These are phyloP conservation scores for Aspergillus biplanus DNA, from an alignment of 495 filamentous ascomycete species.

Conservation along the genomic window DNA sequence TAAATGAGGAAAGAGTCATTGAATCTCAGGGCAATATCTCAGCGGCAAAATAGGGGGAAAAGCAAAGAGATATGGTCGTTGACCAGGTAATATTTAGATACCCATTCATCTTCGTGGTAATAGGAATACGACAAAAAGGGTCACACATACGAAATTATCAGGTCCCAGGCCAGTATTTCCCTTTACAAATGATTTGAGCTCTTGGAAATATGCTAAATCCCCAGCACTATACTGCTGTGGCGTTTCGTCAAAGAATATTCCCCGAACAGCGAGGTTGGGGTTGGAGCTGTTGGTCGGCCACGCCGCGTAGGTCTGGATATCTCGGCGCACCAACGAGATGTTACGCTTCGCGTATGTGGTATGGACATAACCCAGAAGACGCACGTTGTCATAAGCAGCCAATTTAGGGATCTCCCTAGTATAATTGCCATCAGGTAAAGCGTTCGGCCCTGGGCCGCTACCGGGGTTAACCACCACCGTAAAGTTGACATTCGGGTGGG, in stretches of 20 bases:
- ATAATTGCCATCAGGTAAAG: constrained; percentile 56
- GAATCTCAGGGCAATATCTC: neutral
- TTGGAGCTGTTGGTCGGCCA: constrained; percentile 47
- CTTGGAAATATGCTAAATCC: constrained; percentile 41
- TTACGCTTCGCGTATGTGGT: constrained; percentile 53
- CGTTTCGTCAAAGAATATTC: constrained; percentile 55
- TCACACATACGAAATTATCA: constrained; percentile 42
- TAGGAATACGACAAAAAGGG: constrained; percentile 17
- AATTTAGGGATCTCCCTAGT: constrained; percentile 50
- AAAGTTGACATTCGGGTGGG: constrained; percentile 52
- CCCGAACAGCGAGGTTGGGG: constrained; percentile 42
- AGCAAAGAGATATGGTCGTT: neutral
- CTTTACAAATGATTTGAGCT: constrained; percentile 41
- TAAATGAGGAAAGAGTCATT: constrained; percentile 3
- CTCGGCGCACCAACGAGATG: constrained; percentile 40
- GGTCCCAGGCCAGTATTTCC: constrained; percentile 38
- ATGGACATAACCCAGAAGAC: constrained; percentile 58
- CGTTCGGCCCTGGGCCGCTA: constrained; percentile 53
- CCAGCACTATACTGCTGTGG: constrained; percentile 44
- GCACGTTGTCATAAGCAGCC: constrained; percentile 49
- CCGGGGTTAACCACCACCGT: constrained; percentile 59
- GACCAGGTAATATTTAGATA: constrained; percentile 2
- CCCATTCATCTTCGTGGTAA: constrained; percentile 7
- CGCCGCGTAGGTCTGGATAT: constrained; percentile 52
- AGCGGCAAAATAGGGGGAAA: neutral